These are phyloP conservation scores for Desmodesmus armatus DNA, from an alignment of 139 green algal genomes.

Conservation along the genomic window DNA sequence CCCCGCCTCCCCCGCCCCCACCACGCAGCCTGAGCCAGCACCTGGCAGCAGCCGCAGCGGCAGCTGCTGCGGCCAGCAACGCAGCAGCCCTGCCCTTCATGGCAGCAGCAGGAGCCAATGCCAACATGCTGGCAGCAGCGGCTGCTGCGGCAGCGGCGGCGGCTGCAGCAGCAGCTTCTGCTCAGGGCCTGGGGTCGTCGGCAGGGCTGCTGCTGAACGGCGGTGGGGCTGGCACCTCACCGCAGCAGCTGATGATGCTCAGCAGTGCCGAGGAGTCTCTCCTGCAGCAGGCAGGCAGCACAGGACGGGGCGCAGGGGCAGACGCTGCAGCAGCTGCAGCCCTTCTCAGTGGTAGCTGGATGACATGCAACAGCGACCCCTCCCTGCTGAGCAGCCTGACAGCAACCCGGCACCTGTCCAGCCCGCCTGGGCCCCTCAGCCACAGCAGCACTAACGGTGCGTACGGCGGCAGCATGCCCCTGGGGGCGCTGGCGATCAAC, in stretches of 20 bases:
- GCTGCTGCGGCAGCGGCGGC: constrained; percentile 33
- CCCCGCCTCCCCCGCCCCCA: constrained; percentile 19
- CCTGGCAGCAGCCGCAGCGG: background rate
- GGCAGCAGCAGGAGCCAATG: no score
- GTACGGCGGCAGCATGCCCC: background rate
- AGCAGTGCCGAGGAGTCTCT: background rate
- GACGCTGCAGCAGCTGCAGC: background rate
- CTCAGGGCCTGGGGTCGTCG: background rate
- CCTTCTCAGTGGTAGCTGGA: no score
- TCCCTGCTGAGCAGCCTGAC: constrained; percentile 20
- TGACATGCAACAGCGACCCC: constrained; percentile 35
- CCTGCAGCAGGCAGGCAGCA: background rate
- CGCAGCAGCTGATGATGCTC: constrained; percentile 33
- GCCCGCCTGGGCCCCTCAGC: constrained; percentile 8
- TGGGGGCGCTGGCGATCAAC: background rate
- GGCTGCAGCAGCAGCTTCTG: no score
- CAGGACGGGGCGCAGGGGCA: background rate
- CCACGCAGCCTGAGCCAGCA: background rate
- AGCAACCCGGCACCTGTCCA: background rate
- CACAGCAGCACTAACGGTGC: background rate
- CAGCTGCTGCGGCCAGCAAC: background rate
- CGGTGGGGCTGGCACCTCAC: background rate
- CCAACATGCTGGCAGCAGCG: constrained; percentile 11
- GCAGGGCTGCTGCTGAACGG: background rate
- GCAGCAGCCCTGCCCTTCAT: background rate